Base-by-base conservation (phyloP, 2,329 filamentous ascomycete genomes). In the Fusarium oligoseptatum region DNA sequence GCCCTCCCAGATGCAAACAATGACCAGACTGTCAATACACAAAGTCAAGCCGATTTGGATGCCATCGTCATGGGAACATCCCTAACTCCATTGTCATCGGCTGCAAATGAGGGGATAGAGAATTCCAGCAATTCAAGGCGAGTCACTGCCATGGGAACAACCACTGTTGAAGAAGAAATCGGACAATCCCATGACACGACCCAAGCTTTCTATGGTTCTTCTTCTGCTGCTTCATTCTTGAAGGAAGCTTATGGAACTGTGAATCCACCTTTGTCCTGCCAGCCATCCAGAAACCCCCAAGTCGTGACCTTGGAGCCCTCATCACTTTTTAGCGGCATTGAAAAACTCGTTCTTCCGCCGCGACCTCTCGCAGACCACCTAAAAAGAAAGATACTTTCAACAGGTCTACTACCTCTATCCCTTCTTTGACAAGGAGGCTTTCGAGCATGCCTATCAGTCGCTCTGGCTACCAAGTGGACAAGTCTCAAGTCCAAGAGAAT, bases 341-440 rank as follows among this genome's bases (percentile, higher is more conserved):
- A 52, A 52, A 52, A 29, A 1, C 48, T 52, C 22, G 48, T 52
- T 29, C 48, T 52, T n/a, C 48, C 48, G 6, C 48, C 48, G 6
- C 22, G 48, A n/a, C 17, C 48, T 52, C 27, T 52, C 11, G 48
- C 48, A 17, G 48, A 52, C 6, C 48, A 52, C 2, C 48, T 52
- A 4, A 52, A 52, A 52, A n/a, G 70, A 80, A 6, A 79, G 80
- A 17, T 87, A 83, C 62, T 86, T 81, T 70, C 75, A 83, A 15
- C 73, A 80, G 10, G 77, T 87, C 1, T 83, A 83, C 67, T 85
- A 82, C 71, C 76, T 87, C 11, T 86, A 86, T 61, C 85, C 86
- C 0, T 83, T 86, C 65, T 83, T 87, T 61, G 82, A 87, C 73
- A 79, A 82, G 5, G 78, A 80, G 0, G 81, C 80, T n/a, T 87